These are phyloP conservation scores for Clarireedia paspali DNA, from an alignment of 2,329 filamentous ascomycete genomes.

Conservation along the genomic window DNA sequence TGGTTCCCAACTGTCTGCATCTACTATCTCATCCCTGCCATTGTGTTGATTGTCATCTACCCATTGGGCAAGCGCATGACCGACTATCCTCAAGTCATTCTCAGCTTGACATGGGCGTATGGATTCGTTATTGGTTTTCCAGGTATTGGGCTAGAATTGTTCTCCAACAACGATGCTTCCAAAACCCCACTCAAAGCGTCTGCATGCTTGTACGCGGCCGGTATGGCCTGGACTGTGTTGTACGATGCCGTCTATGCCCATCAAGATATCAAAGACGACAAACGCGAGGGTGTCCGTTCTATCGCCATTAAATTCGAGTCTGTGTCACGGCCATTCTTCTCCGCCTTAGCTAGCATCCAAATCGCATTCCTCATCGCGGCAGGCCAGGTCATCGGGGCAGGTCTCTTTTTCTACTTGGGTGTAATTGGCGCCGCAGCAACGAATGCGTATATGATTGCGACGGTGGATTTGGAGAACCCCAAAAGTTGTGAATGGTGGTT, in stretches of 20 bases:
- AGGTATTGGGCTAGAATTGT: neutral
- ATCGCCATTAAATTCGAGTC: constrained; percentile 2
- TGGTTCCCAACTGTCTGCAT: neutral
- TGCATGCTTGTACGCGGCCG: neutral
- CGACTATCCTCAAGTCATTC: constrained; percentile 9
- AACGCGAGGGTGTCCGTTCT: constrained; percentile 5
- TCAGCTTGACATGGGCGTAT: constrained; percentile 3
- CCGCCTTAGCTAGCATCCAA: neutral
- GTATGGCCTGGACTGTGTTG: constrained; percentile 7
- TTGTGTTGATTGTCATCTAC: neutral
- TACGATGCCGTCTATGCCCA: constrained; percentile 11
- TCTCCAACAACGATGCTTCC: neutral
- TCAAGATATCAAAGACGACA: constrained; percentile 10
- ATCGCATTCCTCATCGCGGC: neutral
- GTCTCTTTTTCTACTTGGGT: neutral
- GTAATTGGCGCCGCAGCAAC: neutral
- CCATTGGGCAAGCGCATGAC: constrained; percentile 9
- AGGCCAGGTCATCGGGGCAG: neutral
- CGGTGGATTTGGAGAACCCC: constrained; percentile 4
- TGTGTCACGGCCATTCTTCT: neutral
- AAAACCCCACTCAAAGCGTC: neutral
- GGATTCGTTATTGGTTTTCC: constrained; percentile 1
- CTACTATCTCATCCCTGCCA: neutral
- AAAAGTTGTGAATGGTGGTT: constrained; percentile 8
- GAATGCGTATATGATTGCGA: neutral